Evolutionary conservation across 169 alveolate species (phyloP), one percentile per base, ranked within the genome.

Genomic region (Miamiensis avidus): DNA sequence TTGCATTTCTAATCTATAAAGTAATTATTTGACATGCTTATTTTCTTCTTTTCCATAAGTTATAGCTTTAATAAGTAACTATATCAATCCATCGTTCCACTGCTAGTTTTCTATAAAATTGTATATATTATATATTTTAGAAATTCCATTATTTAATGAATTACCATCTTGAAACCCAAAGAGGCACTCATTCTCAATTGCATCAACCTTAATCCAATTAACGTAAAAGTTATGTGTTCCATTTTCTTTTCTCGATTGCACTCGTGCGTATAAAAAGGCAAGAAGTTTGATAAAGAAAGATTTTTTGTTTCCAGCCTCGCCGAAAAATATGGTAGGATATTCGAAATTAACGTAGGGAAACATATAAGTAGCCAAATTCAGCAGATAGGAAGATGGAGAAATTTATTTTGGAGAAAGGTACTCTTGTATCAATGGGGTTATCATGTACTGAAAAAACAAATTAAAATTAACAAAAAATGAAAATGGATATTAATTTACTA

Each of bases 291-390:
- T 75, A 34, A 75, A 31, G 16, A 31, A 27, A 25, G 81, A 31
- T 75, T 75, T 75, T 65, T 75, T 75, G 28, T 75, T 75, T 0
- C 81, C 81, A 1, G 81, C 69, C 1, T 34, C 81, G 0, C 81
- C 81, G 33, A 31, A 75, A 25, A 75, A 75, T 26, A 75, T 6
- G 25, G 33, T 65, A 75, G 81, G 81, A 28, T 31, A 31, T 16
- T 75, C 33, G 4, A 31, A 31, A 34, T 31, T 75, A 31, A 65
- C 33, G 64, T 31, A 31, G 33, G 81, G 81, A 0, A 30, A 26
- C 26, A 75, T 26, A 0, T 34, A 15, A 0, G 81, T 31, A 20
- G 33, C 26, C 26, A 75, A 30, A 30, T 75, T 31, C 31, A 75
- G 33, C 25, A 75, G 27, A 30, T 75, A 31, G 31, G 31, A 34